Evolutionary conservation across 1,284 basidiomycete genomes (phyloP), one percentile per base, ranked within the genome.

Genomic region (Trichosporon asahii): DNA sequence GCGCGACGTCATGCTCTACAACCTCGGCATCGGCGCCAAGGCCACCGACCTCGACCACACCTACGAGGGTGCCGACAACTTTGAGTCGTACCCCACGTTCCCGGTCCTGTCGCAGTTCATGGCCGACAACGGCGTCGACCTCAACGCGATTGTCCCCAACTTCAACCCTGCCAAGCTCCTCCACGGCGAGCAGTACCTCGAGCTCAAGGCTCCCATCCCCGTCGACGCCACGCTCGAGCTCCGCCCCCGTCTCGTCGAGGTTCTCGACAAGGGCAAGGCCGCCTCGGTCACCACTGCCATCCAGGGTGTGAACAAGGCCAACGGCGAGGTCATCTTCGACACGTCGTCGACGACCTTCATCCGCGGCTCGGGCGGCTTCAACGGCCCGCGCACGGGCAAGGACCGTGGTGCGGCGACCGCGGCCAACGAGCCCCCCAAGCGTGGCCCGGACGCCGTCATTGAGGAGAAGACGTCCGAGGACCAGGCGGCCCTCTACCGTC

Each of bases 161-260:
- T 99, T 91, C 85, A 95, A 94, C 81, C 94, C 94, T 23, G 92
- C 94, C 72, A 98, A 95, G 85, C 87, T 99, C n/a, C 87, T 99
- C 31, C 97, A 99, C 83, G 96, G 96, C 70, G 96, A 99, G 83
- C 97, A 99, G 81, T 98, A 94, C 83, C 86, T 99, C 72, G 87
- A 89, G 73, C 94, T 99, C 84, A 92, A 93, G 79, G 90, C 86
- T 0, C 90, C 91, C 0, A 93, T 98, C 74, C 95, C 96, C 0
- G 94, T 93, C 0, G 90, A 87, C 72, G 95, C 89, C 2, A 90
- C 90, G n/a, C 85, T 98, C 40, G 86, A 94, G 55, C 96, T 88
- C 82, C 86, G 91, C 77, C 88, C 90, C 11, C 88, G 82, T 68
- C 77, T 88, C 55, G 73, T 85, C 53, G 83, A 85, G 70, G 84